Evolutionary conservation across 129 eudicot genomes (phyloP), one percentile per base, ranked within the genome.

Genomic region (sunflower (Helianthus annuus)): DNA sequence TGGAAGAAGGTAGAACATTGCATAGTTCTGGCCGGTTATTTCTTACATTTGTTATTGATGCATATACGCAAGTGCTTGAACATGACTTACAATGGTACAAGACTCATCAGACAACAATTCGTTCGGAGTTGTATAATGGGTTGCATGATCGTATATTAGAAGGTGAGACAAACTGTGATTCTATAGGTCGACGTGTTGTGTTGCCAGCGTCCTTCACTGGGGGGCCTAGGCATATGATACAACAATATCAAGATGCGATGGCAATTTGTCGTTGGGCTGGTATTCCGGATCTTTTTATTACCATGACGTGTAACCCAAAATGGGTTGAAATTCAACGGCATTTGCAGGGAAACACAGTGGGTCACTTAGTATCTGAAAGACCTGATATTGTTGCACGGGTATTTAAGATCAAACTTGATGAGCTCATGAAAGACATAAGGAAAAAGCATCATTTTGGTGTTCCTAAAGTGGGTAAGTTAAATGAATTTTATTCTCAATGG

Each of bases 241-340:
- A 66, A 45, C 54, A 45, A 19, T 62, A 62, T 36, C 71, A 48
- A 0, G 73, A 51, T 29, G 27, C 61, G 29, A 49, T 48, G 48
- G 44, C 32, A 12, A 68, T 68, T 11, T 68, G 60, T 29, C 42
- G 16, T 1, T 68, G 60, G 46, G 53, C 16, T 10, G 17, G 70
- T 2, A 0, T n/a, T 8, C 39, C 39, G 0, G 16, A 65, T 42
- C 15, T 68, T 7, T 68, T 68, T 14, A 5, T 68, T 6, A 48
- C 60, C 2, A 27, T 68, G 59, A 68, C 61, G 3, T 68, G 71
- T 48, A 66, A 66, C 44, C 71, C 71, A 9, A 45, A 6, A 17
- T 66, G 56, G 56, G 17, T 10, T 24, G 61, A 68, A 13, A 13
- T 48, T 27, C 32, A 27, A 27, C 1, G 32, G 32, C 32, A 27